phyloP scores from a whole-genome alignment of 2,329 filamentous ascomycete species.

The Colletotrichum gloeosporioides region DNA sequence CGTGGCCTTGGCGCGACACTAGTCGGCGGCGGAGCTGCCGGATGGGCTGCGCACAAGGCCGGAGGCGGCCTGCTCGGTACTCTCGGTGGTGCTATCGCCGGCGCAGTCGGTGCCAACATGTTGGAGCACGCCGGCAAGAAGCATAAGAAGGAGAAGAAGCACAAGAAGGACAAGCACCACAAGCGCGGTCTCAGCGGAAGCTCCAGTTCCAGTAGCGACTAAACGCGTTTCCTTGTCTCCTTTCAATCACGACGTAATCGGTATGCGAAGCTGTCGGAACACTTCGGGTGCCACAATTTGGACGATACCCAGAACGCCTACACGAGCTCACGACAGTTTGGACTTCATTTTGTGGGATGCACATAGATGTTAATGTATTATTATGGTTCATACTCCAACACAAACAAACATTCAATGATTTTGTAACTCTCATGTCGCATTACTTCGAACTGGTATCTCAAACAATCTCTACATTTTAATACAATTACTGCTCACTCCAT shows the following conservation, averaged over 20 bases:
- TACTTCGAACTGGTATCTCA: conserved; percentile 1
- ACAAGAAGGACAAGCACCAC: conserved; percentile 28
- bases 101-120: conserved; percentile 60
- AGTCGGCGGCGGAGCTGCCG: conserved; percentile 58
- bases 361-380: conserved; percentile 8
- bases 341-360: neutral
- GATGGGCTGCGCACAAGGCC: conserved; percentile 57
- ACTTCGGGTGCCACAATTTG: neutral
- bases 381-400: neutral
- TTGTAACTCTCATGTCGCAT: neutral
- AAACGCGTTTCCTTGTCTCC: neutral
- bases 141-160: conserved; percentile 36
- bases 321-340: neutral
- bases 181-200: conserved; percentile 20
- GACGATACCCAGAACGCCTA: neutral
- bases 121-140: conserved; percentile 42
- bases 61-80: conserved; percentile 58
- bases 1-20: conserved; percentile 61
- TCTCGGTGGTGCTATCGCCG: conserved; percentile 54
- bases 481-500: conserved; percentile 37
- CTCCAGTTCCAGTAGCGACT: conserved; percentile 17
- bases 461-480: neutral
- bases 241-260: neutral
- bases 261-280: neutral
- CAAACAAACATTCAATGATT: neutral